phyloP scores from a whole-genome alignment of 805 yeast species.

The Zygosaccharomyces gambellarensis region DNA sequence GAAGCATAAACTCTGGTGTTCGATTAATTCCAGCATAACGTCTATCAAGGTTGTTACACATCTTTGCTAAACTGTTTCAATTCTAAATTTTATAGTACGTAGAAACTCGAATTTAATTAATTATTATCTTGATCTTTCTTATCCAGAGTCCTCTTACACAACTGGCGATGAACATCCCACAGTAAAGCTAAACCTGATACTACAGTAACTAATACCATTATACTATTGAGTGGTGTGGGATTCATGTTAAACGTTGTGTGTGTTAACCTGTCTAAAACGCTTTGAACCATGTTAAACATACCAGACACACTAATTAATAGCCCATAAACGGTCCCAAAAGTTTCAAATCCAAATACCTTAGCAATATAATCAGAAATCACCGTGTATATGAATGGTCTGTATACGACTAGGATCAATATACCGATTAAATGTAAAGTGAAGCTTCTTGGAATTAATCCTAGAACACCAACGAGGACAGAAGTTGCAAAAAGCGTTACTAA shows the following conservation, averaged over 20 bases:
- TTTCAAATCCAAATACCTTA: slow-evolving; percentile 86
- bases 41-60: too few relatives aligned
- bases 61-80: too few relatives aligned
- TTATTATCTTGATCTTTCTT: background rate
- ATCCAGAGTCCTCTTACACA: slow-evolving; percentile 4
- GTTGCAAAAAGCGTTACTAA: slow-evolving; percentile 47
- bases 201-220: slow-evolving; percentile 51
- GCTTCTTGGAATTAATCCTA: slow-evolving; percentile 54
- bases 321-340: slow-evolving; percentile 91
- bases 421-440: slow-evolving; percentile 56
- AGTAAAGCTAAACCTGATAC: slow-evolving; percentile 23
- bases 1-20: background rate
- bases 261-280: slow-evolving; percentile 62
- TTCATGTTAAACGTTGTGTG: slow-evolving; percentile 64
- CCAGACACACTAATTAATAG: slow-evolving; percentile 79
- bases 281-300: slow-evolving; percentile 68
- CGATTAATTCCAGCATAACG: background rate
- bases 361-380: slow-evolving; percentile 89
- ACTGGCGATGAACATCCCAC: slow-evolving; percentile 3
- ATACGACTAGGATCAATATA: slow-evolving; percentile 66
- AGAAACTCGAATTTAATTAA: background rate
- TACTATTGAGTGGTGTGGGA: slow-evolving; percentile 71
- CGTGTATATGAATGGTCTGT: slow-evolving; percentile 90
- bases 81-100: background rate
- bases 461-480: slow-evolving; percentile 62